Evolutionary conservation across 1,139 yeast genomes (phyloP).

Genomic region (Wickerhamomyces sp.): DNA sequence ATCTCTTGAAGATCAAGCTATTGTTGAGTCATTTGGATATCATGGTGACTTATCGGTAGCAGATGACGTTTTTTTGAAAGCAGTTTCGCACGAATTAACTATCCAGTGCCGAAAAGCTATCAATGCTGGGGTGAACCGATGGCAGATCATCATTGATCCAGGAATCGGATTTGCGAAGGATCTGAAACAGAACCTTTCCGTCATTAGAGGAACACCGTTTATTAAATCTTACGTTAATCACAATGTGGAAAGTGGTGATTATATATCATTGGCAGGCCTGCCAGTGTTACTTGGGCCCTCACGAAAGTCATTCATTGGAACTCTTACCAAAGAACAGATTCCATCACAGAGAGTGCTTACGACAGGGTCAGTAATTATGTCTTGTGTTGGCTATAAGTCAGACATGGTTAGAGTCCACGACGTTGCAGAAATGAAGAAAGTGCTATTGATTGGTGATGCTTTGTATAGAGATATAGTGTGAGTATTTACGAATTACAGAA

Average conservation of each 20-base stretch:
- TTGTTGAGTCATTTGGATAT: slow-evolving; percentile 32
- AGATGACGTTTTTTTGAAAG: slow-evolving; percentile 32
- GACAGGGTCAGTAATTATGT: slow-evolving; percentile 71
- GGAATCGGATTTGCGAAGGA: slow-evolving; percentile 93
- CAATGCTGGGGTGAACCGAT: slow-evolving; percentile 62
- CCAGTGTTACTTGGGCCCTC: slow-evolving; percentile 84
- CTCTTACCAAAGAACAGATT: slow-evolving; percentile 41
- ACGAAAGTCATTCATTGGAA: slow-evolving; percentile 81
- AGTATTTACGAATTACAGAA: too few species aligned
- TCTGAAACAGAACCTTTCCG: slow-evolving; percentile 56
- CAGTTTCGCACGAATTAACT: slow-evolving; percentile 64
- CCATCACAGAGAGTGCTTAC: slow-evolving; percentile 66
- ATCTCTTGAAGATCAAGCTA: slow-evolving; percentile 34
- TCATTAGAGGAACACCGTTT: slow-evolving; percentile 54
- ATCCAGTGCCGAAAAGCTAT: slow-evolving; percentile 53
- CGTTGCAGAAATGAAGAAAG: slow-evolving; percentile 60
- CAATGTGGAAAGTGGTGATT: slow-evolving; percentile 20
- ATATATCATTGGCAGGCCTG: slow-evolving; percentile 32
- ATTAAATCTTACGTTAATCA: slow-evolving; percentile 47
- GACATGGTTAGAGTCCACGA: slow-evolving; percentile 92
- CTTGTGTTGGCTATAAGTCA: slow-evolving; percentile 67
- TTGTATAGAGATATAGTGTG: slow-evolving; percentile 42
- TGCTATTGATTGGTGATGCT: slow-evolving; percentile 70
- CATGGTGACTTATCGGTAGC: slow-evolving; percentile 28
- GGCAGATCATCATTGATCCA: slow-evolving; percentile 93